A percentile compares a stretch with the other conserved stretches of the same genome.
phyloP scores from a whole-genome alignment of 2,329 filamentous ascomycete species.

The Monilinia aucupariae region DNA sequence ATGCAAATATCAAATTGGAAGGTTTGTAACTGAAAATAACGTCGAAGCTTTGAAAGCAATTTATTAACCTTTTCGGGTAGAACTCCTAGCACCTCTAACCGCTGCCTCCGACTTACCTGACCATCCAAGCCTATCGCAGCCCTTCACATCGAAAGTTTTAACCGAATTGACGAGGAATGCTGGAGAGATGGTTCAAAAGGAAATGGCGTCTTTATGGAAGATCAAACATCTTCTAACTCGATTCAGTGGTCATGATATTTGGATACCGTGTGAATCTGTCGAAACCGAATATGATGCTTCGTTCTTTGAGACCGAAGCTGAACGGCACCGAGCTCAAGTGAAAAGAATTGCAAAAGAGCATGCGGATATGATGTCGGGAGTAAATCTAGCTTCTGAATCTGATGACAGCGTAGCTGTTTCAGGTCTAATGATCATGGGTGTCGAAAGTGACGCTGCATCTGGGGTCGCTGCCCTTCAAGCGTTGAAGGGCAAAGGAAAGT shows the following conservation, averaged over 20 bases:
- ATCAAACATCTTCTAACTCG: slow-evolving; percentile 69
- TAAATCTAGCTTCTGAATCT: slow-evolving; percentile 26
- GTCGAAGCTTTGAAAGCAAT: not conserved
- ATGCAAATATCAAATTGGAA: slow-evolving; percentile 65
- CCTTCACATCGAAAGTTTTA: slow-evolving; percentile 69
- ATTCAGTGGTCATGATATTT: slow-evolving; percentile 68
- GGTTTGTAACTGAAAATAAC: slow-evolving; percentile 44
- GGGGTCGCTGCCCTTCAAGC: not conserved
- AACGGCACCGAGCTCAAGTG: slow-evolving; percentile 23
- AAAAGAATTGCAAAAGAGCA: slow-evolving; percentile 27
- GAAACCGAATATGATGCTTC: slow-evolving; percentile 51
- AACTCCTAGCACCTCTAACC: slow-evolving; percentile 69
- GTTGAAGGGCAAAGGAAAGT: slow-evolving; percentile 6
- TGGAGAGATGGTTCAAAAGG: slow-evolving; percentile 66
- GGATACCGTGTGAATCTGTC: slow-evolving; percentile 57
- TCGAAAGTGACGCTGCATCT: slow-evolving; percentile 9
- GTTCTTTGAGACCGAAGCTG: slow-evolving; percentile 40
- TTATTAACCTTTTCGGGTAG: slow-evolving; percentile 40
- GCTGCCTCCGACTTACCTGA: slow-evolving; percentile 67
- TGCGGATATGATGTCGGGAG: slow-evolving; percentile 29
- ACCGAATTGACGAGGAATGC: slow-evolving; percentile 66
- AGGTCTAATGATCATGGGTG: slow-evolving; percentile 13
- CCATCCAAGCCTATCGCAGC: slow-evolving; percentile 68
- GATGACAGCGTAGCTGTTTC: slow-evolving; percentile 22
- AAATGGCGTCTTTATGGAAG: slow-evolving; percentile 66